Evolutionary conservation across 495 filamentous ascomycete species (phyloP), one percentile per base, ranked within the genome.

Genomic region (Antarctomyces pellizariae): DNA sequence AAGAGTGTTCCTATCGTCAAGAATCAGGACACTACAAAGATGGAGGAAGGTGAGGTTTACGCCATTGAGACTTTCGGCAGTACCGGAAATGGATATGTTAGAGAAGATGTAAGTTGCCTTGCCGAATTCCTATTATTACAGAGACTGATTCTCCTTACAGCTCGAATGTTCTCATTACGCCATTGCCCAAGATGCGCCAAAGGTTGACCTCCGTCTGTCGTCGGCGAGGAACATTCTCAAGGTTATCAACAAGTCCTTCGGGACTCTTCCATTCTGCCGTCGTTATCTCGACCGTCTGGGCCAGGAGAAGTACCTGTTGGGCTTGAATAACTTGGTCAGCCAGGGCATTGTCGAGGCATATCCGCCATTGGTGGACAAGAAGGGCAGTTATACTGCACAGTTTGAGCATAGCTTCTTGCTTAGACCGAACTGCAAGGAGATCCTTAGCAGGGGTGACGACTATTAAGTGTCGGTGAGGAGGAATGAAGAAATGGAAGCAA

Each of bases 61-160:
- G 82, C 82, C 23, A 89, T 92, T 36, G 82, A 90, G 48, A 90
- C 82, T 5, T 92, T 90, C 39, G 82, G 82, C 26, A 84, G 71
- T 53, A 92, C 82, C 30, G 82, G 82, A 37, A 83, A 78, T 47
- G 82, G 73, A 26, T 70, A 71, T 44, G 71, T 90, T 26, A 53
- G 66, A 37, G 78, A 89, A 41, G 75, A 89, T 44, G 70, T 79
- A 29, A 23, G 28, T 31, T 18, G 26, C 16, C 25, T 4, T 16
- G 16, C 17, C 11, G 7, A 29, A 12, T 26, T 28, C 18, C 28
- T 25, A 20, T 36, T 27, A 6, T 26, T 32, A 34, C n/a, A n/a
- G n/a, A n/a, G n/a, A n/a, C n/a, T n/a, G n/a, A n/a, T n/a, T 34
- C 13, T 19, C 12, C 5, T 7, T 13, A 3, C 25, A 68, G 60